These are phyloP conservation scores for Scutellaria barbata DNA, from an alignment of 257 asterid species.

Conservation along the genomic window DNA sequence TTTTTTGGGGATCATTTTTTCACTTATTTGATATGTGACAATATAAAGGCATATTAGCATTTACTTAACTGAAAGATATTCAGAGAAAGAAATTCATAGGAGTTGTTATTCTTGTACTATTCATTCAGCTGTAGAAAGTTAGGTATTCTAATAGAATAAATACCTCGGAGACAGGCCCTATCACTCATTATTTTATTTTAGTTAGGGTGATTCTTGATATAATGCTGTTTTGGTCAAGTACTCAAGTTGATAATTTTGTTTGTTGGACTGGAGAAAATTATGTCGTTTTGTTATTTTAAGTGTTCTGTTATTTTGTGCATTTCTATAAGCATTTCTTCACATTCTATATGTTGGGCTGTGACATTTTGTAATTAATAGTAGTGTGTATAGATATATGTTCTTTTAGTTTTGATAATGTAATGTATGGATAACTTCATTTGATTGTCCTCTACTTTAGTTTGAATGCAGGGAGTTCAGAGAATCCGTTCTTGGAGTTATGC, in stretches of 20 bases:
- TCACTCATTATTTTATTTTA: no score
- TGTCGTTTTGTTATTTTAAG: not conserved
- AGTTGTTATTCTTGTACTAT: slow-evolving; percentile 9
- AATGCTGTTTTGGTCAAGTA: not conserved
- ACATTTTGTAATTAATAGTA: slow-evolving; percentile 1
- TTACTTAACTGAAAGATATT: slow-evolving; percentile 25
- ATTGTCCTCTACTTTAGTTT: slow-evolving; percentile 58
- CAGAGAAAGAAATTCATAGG: not conserved
- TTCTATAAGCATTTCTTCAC: not conserved
- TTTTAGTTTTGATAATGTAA: not conserved
- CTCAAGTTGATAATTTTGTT: not conserved
- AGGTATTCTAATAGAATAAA: not conserved
- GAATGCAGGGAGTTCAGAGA: slow-evolving; percentile 98
- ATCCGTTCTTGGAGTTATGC: slow-evolving; percentile 96
- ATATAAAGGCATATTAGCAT: slow-evolving; percentile 21
- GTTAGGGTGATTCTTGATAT: not conserved
- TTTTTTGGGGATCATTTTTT: slow-evolving; percentile 18
- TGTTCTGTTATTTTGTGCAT: not conserved
- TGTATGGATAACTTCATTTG: slow-evolving; percentile 33
- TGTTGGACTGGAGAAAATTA: not conserved
- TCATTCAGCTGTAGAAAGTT: slow-evolving; percentile 12
- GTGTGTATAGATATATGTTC: not conserved
- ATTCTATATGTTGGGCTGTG: slow-evolving; percentile 11
- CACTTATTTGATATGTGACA: slow-evolving; percentile 28
- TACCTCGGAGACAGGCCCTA: no score